These are phyloP conservation scores for Ustilago trichophora DNA, from an alignment of 1,284 basidiomycete genomes.

Conservation along the genomic window DNA sequence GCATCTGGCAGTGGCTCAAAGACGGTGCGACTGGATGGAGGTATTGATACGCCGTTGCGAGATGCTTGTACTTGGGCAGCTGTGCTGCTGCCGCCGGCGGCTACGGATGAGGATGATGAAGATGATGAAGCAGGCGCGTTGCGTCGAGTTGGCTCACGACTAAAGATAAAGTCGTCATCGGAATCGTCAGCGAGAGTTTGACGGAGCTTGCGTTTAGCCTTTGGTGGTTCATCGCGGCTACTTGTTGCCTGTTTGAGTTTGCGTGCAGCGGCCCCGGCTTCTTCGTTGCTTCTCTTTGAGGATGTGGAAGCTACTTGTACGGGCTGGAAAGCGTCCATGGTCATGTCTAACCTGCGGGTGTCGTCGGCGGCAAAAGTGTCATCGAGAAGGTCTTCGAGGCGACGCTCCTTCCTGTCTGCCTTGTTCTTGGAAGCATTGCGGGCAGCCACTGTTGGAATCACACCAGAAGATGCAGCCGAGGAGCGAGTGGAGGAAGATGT, in stretches of 20 bases:
- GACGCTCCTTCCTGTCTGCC: slow-evolving; percentile 21
- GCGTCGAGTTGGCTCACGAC: slow-evolving; percentile 22
- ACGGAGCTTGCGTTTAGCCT: slow-evolving; percentile 35
- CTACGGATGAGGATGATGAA: slow-evolving; percentile 4
- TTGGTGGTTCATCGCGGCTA: slow-evolving; percentile 21
- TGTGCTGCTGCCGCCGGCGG: slow-evolving; percentile 1
- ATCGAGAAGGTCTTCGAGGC: slow-evolving; percentile 42
- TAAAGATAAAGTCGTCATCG: slow-evolving; percentile 51
- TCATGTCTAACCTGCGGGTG: slow-evolving; percentile 28
- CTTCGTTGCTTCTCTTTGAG: slow-evolving; percentile 9
- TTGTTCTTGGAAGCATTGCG: slow-evolving; percentile 28
- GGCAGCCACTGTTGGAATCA: slow-evolving; percentile 45
- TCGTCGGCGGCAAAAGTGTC: slow-evolving; percentile 29
- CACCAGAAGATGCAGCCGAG: slow-evolving; percentile 40
- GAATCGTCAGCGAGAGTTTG: slow-evolving; percentile 25
- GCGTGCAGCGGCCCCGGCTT: slow-evolving; percentile 22
- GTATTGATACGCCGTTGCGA: slow-evolving; percentile 18
- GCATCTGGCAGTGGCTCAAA: slow-evolving; percentile 47
- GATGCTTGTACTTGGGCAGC: slow-evolving; percentile 1
- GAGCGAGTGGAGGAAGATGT: slow-evolving; percentile 32
- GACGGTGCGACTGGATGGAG: slow-evolving; percentile 27
- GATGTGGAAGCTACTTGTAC: slow-evolving; percentile 14
- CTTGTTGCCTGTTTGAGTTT: slow-evolving; percentile 25
- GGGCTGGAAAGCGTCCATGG: slow-evolving; percentile 34
- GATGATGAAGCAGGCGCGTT: slow-evolving; percentile 13